A percentile compares a stretch with the other conserved stretches of the same genome.
Evolutionary conservation across 805 yeast species (phyloP).

Genomic region (Sugiyamaella qingdaonensis): DNA sequence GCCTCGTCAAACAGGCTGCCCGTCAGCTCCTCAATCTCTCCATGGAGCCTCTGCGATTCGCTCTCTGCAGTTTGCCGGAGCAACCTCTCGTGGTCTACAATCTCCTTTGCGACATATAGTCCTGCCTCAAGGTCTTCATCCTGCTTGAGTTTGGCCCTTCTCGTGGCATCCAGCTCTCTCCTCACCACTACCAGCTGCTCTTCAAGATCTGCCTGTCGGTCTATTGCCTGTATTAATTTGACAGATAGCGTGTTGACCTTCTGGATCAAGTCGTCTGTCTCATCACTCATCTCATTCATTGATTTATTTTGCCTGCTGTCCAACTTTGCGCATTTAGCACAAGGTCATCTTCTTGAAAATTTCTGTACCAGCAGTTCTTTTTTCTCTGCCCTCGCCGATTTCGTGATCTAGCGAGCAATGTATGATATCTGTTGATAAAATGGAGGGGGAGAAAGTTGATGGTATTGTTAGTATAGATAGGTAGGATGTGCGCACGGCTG

Average conservation of each 20-base stretch:
- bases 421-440: too few species aligned
- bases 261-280: slow-evolving; percentile 9
- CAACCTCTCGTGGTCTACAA: slow-evolving; percentile 9
- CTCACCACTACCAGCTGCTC: slow-evolving; percentile 25
- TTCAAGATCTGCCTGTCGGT: slow-evolving; percentile 28
- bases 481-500: too few species aligned
- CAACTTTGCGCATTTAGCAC: background rate
- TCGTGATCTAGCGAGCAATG: too few species aligned
- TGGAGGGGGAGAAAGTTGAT: too few species aligned
- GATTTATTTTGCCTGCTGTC: background rate
- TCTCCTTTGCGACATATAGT: slow-evolving; percentile 26
- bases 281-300: slow-evolving; percentile 5
- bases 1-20: slow-evolving; percentile 80
- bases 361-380: too few species aligned
- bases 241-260: slow-evolving; percentile 27
- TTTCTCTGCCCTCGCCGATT: too few species aligned
- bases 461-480: too few species aligned
- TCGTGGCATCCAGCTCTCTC: slow-evolving; percentile 21
- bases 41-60: slow-evolving; percentile 55
- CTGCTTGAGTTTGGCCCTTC: slow-evolving; percentile 18
- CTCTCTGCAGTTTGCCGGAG: slow-evolving; percentile 47
- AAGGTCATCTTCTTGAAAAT: background rate
- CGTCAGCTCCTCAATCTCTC: slow-evolving; percentile 76
- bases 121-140: slow-evolving; percentile 16
- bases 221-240: slow-evolving; percentile 30